Conservation (phyloP, 352 stramenopile species). For the Phytopythium litorale region DNA sequence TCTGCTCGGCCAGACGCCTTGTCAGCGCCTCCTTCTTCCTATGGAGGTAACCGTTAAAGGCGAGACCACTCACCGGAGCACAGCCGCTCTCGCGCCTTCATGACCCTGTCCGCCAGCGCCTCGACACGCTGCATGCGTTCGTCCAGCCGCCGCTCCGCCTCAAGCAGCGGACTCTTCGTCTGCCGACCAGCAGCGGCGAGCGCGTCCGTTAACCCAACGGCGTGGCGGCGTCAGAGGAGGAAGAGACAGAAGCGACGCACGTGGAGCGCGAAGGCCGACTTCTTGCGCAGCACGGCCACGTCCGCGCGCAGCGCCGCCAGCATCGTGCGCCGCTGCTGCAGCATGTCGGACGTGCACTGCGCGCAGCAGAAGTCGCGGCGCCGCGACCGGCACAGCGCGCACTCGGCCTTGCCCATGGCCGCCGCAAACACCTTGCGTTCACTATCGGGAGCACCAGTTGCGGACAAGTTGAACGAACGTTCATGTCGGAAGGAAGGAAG, state of each 20-base stretch:
- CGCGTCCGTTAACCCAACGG: not conserved
- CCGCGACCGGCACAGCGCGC: slow-evolving; percentile 47
- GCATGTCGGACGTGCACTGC: slow-evolving; percentile 55
- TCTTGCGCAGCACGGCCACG: slow-evolving; percentile 75
- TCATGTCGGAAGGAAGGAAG: not conserved
- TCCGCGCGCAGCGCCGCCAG: slow-evolving; percentile 68
- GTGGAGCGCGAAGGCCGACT: slow-evolving; percentile 62
- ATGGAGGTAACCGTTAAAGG: not conserved
- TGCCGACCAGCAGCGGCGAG: slow-evolving; percentile 10
- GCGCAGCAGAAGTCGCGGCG: slow-evolving; percentile 56
- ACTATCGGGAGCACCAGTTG: not conserved
- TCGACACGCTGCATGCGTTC: slow-evolving; percentile 57
- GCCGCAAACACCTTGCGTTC: not conserved
- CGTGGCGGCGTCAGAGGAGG: no score
- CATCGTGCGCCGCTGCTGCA: slow-evolving; percentile 80
- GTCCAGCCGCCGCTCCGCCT: slow-evolving; percentile 49
- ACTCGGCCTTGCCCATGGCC: slow-evolving; percentile 42
- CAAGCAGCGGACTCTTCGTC: slow-evolving; percentile 46
- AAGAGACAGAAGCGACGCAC: slow-evolving; percentile 16
- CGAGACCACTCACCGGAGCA: slow-evolving; percentile 33
- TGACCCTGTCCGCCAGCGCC: slow-evolving; percentile 48
- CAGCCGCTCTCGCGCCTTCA: slow-evolving; percentile 64
- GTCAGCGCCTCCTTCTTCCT: no score
- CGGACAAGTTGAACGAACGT: no score
- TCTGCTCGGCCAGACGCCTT: slow-evolving; percentile 14